Evolutionary conservation across 331 rosid species (phyloP).

Genomic region (Acacia concinna): DNA sequence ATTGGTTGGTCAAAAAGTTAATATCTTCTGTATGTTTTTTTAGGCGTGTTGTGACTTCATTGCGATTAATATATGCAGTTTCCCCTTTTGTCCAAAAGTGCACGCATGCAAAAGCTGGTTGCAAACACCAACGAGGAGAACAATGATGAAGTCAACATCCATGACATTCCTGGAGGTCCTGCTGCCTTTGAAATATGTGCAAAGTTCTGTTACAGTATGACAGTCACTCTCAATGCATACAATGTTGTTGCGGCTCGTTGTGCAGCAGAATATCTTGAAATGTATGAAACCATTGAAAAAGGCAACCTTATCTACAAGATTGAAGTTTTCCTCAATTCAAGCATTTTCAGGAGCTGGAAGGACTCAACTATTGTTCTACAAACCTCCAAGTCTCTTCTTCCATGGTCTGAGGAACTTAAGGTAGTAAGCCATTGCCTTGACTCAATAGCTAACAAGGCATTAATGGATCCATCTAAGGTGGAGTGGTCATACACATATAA

Average conservation of each 20-base stretch:
- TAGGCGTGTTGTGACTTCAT: not conserved
- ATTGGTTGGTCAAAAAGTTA: not conserved
- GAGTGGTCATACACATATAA: conserved; percentile 96
- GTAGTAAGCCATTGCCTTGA: conserved; percentile 80
- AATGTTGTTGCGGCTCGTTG: conserved; percentile 88
- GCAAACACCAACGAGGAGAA: conserved; percentile 52
- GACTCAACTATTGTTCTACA: conserved; percentile 92
- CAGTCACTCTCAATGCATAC: conserved; percentile 88
- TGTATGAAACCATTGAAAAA: conserved; percentile 84
- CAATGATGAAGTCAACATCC: conserved; percentile 61
- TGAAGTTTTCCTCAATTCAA: conserved; percentile 88
- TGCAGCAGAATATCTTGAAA: conserved; percentile 91
- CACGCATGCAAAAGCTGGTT: conserved; percentile 72
- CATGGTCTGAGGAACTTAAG: conserved; percentile 92
- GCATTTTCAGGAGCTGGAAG: conserved; percentile 94
- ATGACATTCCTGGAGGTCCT: conserved; percentile 92
- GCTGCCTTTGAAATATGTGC: conserved; percentile 93
- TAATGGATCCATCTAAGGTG: conserved; percentile 78
- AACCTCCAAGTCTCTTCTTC: conserved; percentile 76
- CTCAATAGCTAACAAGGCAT: conserved; percentile 88
- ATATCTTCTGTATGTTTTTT: not conserved
- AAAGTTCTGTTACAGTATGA: conserved; percentile 92
- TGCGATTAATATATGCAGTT: conserved; percentile 51
- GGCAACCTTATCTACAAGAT: conserved; percentile 93
- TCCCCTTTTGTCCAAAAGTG: conserved; percentile 90